Percentiles rank a stretch among this genome's conserved stretches.
These are phyloP conservation scores for Sicyos baderoa DNA, from an alignment of 306 rosid species.

Conservation along the genomic window DNA sequence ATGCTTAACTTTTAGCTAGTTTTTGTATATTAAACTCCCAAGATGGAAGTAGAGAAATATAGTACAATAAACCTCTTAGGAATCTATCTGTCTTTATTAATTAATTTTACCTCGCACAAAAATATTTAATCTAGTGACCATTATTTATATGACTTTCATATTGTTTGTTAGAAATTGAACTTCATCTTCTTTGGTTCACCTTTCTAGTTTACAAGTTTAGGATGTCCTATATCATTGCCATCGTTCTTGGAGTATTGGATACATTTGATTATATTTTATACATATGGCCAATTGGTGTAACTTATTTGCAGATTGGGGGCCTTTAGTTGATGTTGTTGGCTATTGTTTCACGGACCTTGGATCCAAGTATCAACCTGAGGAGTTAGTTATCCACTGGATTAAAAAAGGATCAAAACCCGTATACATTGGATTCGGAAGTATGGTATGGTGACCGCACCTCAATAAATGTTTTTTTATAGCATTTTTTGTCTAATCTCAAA, in stretches of 20 bases:
- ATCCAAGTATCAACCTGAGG: conserved; percentile 33
- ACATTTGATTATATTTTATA: neutral
- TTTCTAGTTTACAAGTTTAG: neutral
- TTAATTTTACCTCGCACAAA: neutral
- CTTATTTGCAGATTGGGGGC: conserved; percentile 80
- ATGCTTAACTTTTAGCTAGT: neutral
- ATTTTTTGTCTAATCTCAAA: neutral
- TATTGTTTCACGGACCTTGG: conserved; percentile 78
- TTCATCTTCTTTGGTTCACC: neutral
- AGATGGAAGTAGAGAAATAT: neutral
- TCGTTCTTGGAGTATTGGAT: neutral
- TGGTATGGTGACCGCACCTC: conserved; percentile 52
- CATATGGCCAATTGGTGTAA: conserved; percentile 17
- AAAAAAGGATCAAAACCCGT: conserved; percentile 64
- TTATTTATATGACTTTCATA: neutral
- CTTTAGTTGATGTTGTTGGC: conserved; percentile 86
- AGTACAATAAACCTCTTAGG: neutral
- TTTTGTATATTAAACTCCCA: conserved; percentile 3
- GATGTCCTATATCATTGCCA: neutral
- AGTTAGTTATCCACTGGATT: conserved; percentile 71
- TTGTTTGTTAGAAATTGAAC: neutral
- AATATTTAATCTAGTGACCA: neutral
- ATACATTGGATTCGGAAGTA: conserved; percentile 96
- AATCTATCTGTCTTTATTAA: neutral
- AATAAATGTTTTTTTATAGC: neutral